phyloP scores from a whole-genome alignment of 1,284 basidiomycete genomes.

The Coniophora puteana region DNA sequence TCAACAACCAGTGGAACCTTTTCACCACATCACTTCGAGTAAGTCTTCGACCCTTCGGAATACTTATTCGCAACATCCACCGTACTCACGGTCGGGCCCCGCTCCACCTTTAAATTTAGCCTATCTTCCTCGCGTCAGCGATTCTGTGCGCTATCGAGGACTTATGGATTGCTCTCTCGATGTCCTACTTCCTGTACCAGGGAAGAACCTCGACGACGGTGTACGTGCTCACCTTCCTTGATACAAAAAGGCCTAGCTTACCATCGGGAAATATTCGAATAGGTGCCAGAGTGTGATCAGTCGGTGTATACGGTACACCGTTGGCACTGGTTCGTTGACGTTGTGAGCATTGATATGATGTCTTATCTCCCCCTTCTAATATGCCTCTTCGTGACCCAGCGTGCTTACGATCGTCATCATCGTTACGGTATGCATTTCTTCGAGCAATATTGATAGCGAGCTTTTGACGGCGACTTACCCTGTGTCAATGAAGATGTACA shows the following conservation, averaged over 20 bases:
- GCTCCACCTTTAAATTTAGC: no score
- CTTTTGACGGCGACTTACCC: no score
- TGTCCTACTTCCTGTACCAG: not conserved
- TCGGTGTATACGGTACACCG: not conserved
- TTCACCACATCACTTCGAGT: not conserved
- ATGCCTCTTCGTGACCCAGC: not conserved
- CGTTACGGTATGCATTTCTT: not conserved
- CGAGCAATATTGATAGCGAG: no score
- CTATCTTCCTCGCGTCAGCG: not conserved
- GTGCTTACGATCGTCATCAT: not conserved
- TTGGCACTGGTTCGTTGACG: not conserved
- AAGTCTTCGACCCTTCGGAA: no score
- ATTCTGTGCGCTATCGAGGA: not conserved
- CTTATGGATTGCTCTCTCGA: not conserved
- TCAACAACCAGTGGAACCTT: constrained; percentile 1
- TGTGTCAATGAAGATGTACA: constrained; percentile 1
- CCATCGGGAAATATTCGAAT: not conserved
- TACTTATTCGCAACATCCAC: no score
- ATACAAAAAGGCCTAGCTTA: not conserved
- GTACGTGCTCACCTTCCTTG: not conserved
- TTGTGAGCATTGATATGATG: not conserved
- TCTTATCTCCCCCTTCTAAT: not conserved
- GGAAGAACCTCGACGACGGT: not conserved
- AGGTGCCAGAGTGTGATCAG: constrained; percentile 1
- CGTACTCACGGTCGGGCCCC: no score